Evolutionary conservation across 805 yeast species (phyloP).

Genomic region (Candida bentonensis): DNA sequence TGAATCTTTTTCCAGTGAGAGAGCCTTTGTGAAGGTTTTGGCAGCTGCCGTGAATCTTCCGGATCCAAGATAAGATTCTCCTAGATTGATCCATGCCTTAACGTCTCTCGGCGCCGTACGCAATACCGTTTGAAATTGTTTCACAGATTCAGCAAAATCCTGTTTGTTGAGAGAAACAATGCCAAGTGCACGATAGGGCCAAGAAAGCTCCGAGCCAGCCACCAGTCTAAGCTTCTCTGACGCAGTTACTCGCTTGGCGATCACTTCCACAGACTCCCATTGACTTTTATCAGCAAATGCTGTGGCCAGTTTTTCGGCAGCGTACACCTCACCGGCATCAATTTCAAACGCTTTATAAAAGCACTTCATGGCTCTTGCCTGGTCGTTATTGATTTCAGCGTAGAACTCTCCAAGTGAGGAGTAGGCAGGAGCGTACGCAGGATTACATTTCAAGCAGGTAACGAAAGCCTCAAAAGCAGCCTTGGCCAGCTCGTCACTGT

Average conservation of each 20-base stretch:
- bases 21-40: slow-evolving; percentile 63
- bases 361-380: slow-evolving; percentile 64
- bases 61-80: slow-evolving; percentile 80
- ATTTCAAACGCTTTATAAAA: slow-evolving; percentile 82
- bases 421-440: slow-evolving; percentile 63
- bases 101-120: slow-evolving; percentile 52
- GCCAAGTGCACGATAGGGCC: slow-evolving; percentile 89
- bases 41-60: slow-evolving; percentile 80
- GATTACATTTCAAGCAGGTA: slow-evolving; percentile 46
- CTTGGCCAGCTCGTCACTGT: slow-evolving; percentile 20
- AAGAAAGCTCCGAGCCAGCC: slow-evolving; percentile 20
- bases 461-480: slow-evolving; percentile 42
- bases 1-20: slow-evolving; percentile 35
- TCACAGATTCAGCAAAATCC: slow-evolving; percentile 67
- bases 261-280: slow-evolving; percentile 73
- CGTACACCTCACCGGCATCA: slow-evolving; percentile 57
- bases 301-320: slow-evolving; percentile 60
- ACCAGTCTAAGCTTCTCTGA: slow-evolving; percentile 36
- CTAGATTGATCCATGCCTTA: slow-evolving; percentile 88
- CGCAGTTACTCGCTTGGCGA: slow-evolving; percentile 51
- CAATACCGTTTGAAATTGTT: slow-evolving; percentile 76
- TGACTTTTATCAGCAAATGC: slow-evolving; percentile 54
- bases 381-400: slow-evolving; percentile 40
- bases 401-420: slow-evolving; percentile 73
- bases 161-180: slow-evolving; percentile 57